A percentile compares a stretch with the other conserved stretches of the same genome.
These are phyloP conservation scores for Suhomyces canberraensis DNA, from an alignment of 805 yeast species.

Conservation along the genomic window DNA sequence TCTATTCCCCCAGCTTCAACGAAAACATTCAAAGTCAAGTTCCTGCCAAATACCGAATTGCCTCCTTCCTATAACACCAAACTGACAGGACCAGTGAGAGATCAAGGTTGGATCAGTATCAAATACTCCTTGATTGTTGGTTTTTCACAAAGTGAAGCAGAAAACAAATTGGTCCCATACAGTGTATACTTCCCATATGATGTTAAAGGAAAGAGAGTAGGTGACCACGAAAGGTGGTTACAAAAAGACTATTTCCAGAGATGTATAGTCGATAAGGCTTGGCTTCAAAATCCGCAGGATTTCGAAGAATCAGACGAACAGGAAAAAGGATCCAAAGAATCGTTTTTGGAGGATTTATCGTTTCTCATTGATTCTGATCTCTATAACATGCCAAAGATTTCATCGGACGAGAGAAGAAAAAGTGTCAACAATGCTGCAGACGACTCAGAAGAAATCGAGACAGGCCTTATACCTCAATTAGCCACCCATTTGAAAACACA, in stretches of 20 bases:
- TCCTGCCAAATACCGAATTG: constrained; percentile 19
- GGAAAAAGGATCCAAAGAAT: constrained; percentile 8
- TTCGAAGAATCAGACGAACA: not conserved
- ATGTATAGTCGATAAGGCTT: constrained; percentile 22
- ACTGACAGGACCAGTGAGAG: constrained; percentile 40
- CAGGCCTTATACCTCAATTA: constrained; percentile 20
- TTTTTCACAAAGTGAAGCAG: constrained; percentile 16
- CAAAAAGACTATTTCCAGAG: constrained; percentile 25
- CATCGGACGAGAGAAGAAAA: constrained; percentile 30
- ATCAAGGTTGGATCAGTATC: constrained; percentile 38
- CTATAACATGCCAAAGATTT: constrained; percentile 31
- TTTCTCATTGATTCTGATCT: constrained; percentile 30
- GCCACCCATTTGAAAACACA: constrained; percentile 30
- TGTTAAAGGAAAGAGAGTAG: constrained; percentile 22
- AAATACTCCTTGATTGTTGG: constrained; percentile 37
- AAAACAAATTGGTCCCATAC: constrained; percentile 13
- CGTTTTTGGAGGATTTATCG: constrained; percentile 30
- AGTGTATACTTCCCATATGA: constrained; percentile 37
- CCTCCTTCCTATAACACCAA: constrained; percentile 42
- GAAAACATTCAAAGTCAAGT: constrained; percentile 19
- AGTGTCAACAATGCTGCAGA: constrained; percentile 18
- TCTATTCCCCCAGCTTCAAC: constrained; percentile 15
- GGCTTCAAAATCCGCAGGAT: constrained; percentile 15
- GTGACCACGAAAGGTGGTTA: constrained; percentile 25
- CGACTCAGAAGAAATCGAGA: constrained; percentile 11